These are phyloP conservation scores for Cercospora sojina DNA, from an alignment of 2,329 filamentous ascomycete genomes.

Conservation along the genomic window DNA sequence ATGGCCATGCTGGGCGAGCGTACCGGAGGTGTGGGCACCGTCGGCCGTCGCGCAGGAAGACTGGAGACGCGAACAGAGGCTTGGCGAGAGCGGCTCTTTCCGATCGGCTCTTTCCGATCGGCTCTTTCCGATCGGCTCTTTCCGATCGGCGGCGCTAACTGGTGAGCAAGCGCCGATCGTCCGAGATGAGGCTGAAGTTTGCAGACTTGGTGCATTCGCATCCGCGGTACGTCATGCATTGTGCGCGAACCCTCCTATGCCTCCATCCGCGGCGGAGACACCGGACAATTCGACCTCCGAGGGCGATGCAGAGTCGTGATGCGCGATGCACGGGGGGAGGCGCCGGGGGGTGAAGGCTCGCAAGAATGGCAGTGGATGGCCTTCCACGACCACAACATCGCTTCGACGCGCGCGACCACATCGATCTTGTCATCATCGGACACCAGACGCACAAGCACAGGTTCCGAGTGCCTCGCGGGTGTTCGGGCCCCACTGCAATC, in stretches of 20 bases:
- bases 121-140: neutral
- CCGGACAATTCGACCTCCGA: neutral
- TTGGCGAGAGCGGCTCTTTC: neutral
- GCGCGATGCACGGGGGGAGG: neutral
- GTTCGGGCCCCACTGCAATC: too few species aligned
- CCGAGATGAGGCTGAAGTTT: neutral
- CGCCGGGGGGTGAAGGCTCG: neutral
- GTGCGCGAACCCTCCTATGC: neutral
- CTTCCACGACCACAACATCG: neutral
- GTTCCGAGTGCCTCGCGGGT: neutral
- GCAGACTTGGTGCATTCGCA: neutral
- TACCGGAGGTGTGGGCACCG: neutral
- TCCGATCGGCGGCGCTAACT: neutral
- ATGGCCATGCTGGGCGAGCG: conserved; percentile 17
- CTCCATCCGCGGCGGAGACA: neutral
- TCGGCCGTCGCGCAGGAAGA: neutral
- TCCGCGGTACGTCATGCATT: neutral
- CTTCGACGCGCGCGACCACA: neutral
- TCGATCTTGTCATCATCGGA: neutral
- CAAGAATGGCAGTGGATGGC: neutral
- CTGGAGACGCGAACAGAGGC: neutral
- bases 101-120: too few species aligned
- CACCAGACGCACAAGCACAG: neutral
- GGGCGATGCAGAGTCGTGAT: neutral
- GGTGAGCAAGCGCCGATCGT: neutral